Percentiles rank a stretch among this genome's conserved stretches.
phyloP scores from a whole-genome alignment of 805 yeast species.

The Clavispora carvajalis region DNA sequence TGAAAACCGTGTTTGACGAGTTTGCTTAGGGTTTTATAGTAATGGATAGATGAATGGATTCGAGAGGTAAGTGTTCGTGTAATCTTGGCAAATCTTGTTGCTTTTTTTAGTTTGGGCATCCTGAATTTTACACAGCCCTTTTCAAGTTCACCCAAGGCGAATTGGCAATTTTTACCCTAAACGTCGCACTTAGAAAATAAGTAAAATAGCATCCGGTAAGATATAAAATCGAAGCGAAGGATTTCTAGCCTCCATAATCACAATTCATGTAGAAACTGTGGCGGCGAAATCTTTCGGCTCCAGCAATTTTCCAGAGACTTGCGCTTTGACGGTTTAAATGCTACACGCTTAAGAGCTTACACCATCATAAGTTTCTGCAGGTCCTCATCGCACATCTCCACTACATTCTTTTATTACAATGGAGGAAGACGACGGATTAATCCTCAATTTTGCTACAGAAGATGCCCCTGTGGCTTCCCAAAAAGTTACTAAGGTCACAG shows the following conservation, averaged over 20 bases:
- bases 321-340: background rate
- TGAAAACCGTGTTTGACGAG: conserved; percentile 15
- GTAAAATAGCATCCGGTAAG: too few species aligned
- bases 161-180: too few species aligned
- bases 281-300: background rate
- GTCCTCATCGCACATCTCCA: conserved; percentile 7
- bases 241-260: too few species aligned
- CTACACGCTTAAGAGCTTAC: background rate
- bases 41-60: conserved; percentile 14
- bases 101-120: too few species aligned
- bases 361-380: background rate
- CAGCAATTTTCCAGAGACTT: background rate
- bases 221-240: background rate
- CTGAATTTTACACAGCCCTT: too few species aligned
- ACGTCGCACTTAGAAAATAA: background rate
- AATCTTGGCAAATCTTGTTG: too few species aligned
- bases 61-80: too few species aligned
- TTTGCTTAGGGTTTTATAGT: conserved; percentile 14
- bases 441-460: conserved; percentile 60
- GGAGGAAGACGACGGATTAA: conserved; percentile 68
- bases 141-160: too few species aligned
- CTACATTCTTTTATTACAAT: conserved; percentile 9
- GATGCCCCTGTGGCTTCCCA: conserved; percentile 20
- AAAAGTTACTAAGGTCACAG: conserved; percentile 41
- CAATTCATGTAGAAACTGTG: background rate